Evolutionary conservation across 2,329 filamentous ascomycete species (phyloP).

Genomic region (Colletotrichum falcatum): DNA sequence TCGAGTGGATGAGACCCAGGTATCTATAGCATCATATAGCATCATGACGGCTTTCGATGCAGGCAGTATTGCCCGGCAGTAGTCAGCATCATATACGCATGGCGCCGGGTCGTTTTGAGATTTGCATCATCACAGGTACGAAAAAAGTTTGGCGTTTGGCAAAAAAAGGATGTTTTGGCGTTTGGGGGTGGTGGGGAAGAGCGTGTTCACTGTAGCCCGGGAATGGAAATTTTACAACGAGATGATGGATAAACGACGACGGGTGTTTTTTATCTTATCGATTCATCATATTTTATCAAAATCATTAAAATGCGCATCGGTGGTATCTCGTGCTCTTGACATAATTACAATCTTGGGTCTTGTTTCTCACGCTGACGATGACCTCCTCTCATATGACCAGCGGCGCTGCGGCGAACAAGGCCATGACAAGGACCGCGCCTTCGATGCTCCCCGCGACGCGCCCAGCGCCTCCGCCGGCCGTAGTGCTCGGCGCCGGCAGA

Average conservation of each 20-base stretch:
- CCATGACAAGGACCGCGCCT: conserved; percentile 5
- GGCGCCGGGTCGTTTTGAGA: conserved; percentile 13
- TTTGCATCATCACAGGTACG: conserved; percentile 2
- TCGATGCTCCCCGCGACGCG: background rate
- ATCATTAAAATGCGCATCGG: background rate
- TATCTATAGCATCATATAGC: conserved; percentile 63
- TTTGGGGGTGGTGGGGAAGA: too few species aligned
- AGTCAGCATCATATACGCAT: conserved; percentile 8
- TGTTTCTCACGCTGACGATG: too few species aligned
- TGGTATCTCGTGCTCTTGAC: background rate
- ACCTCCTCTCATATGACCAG: background rate
- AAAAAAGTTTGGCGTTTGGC: conserved; percentile 10
- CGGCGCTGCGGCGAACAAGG: conserved; percentile 13
- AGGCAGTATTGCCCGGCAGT: conserved; percentile 11
- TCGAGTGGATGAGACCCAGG: conserved; percentile 90
- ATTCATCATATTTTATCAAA: background rate
- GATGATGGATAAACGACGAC: background rate
- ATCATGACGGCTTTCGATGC: conserved; percentile 6
- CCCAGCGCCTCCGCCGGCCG: background rate
- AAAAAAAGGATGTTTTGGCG: background rate
- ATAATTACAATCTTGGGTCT: background rate
- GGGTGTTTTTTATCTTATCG: background rate
- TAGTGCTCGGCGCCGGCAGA: background rate
- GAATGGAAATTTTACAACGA: background rate
- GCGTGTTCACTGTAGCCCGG: background rate